Evolutionary conservation across 768 basidiomycete genomes (phyloP).

Genomic region (Amanita brunnescens): DNA sequence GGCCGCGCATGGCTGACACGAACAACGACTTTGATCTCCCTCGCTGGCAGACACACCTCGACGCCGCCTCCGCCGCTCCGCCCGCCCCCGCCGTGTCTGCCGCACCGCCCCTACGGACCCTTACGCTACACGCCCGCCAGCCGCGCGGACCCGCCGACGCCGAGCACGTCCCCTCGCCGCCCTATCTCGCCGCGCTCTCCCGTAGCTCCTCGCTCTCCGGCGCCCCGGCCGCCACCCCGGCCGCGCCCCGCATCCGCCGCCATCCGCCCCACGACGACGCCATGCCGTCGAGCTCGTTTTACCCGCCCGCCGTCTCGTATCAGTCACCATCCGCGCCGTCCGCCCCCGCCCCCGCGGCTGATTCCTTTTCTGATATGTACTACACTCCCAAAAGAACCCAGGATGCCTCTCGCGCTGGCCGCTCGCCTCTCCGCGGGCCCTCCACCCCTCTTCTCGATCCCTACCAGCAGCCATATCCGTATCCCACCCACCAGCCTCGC

Average conservation of each 20-base stretch:
- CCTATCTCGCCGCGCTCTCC: conserved; percentile 43
- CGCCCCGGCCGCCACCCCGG: conserved; percentile 24
- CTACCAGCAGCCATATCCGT: conserved; percentile 57
- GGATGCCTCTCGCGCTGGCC: conserved; percentile 34
- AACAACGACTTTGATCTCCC: conserved; percentile 83
- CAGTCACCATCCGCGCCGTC: conserved; percentile 41
- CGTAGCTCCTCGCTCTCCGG: conserved; percentile 62
- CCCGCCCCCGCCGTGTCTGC: conserved; percentile 49
- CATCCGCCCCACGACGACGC: conserved; percentile 54
- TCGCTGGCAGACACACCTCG: conserved; percentile 56
- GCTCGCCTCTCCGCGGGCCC: conserved; percentile 56
- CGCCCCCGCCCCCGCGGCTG: conserved; percentile 20
- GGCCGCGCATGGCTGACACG: conserved; percentile 48
- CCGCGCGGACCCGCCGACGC: conserved; percentile 61
- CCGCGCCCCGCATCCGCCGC: conserved; percentile 47
- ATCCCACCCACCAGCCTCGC: conserved; percentile 47
- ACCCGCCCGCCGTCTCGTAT: conserved; percentile 49
- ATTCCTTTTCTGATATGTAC: conserved; percentile 55
- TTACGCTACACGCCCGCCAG: conserved; percentile 34
- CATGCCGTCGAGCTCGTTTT: conserved; percentile 33
- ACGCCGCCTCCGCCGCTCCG: conserved; percentile 38
- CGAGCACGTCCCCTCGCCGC: conserved; percentile 41
- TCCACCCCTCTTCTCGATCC: conserved; percentile 58
- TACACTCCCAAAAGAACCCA: conserved; percentile 50
- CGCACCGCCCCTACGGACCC: conserved; percentile 42